phyloP scores from a whole-genome alignment of 2,329 filamentous ascomycete genomes.

The Camptophora hylomeconis region DNA sequence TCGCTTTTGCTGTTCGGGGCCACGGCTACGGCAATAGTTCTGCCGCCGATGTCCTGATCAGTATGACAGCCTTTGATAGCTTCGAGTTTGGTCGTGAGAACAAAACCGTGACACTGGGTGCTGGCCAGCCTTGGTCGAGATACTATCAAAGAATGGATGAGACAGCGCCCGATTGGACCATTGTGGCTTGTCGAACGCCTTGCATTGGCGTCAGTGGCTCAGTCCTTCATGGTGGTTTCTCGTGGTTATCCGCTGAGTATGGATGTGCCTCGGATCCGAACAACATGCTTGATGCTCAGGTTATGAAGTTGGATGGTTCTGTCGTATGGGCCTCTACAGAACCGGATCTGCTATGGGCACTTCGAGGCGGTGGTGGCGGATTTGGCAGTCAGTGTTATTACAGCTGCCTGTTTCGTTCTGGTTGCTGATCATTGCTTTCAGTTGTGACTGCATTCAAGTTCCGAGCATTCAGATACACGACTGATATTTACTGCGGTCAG shows the following conservation, averaged over 20 bases:
- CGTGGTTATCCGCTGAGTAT: constrained; percentile 26
- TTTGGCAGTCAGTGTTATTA: too few species aligned
- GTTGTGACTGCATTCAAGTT: constrained; percentile 11
- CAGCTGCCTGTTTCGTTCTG: too few species aligned
- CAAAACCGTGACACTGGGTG: constrained; percentile 23
- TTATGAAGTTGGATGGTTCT: constrained; percentile 25
- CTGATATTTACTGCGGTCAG: constrained; percentile 11
- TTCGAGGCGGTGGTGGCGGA: constrained; percentile 27
- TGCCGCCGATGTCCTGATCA: constrained; percentile 25
- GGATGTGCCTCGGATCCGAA: constrained; percentile 27
- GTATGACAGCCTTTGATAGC: constrained; percentile 24
- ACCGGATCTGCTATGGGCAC: constrained; percentile 29
- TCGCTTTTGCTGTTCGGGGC: constrained; percentile 27
- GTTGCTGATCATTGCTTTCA: too few species aligned
- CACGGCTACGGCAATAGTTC: constrained; percentile 25
- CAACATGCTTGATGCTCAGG: constrained; percentile 28
- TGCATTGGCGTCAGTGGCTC: constrained; percentile 29
- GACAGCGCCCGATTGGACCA: constrained; percentile 22
- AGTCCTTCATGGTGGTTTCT: constrained; percentile 25
- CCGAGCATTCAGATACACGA: constrained; percentile 9
- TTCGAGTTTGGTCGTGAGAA: constrained; percentile 23
- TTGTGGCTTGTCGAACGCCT: constrained; percentile 24
- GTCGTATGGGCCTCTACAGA: constrained; percentile 26
- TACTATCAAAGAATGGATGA: constrained; percentile 24
- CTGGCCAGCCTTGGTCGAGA: constrained; percentile 26